phyloP scores from a whole-genome alignment of 331 rosid genomes.

The Malus hybrid region DNA sequence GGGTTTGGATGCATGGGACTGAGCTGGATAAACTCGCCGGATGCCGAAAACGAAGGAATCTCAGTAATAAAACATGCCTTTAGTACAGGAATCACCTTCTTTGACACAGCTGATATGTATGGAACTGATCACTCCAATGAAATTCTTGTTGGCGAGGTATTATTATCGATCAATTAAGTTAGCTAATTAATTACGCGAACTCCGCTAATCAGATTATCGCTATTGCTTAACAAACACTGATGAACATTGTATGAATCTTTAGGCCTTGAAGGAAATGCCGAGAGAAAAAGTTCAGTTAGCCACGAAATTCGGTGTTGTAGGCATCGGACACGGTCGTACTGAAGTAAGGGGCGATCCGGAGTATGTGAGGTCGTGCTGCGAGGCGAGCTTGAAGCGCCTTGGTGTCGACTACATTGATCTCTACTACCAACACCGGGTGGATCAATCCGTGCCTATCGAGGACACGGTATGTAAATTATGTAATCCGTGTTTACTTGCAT shows the following conservation, averaged over 20 bases:
- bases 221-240: neutral
- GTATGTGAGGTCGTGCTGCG: constrained; percentile 64
- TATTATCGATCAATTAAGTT: neutral
- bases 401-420: constrained; percentile 70
- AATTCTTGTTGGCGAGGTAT: constrained; percentile 7
- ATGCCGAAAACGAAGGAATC: constrained; percentile 44
- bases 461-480: constrained; percentile 42
- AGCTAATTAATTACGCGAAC: neutral
- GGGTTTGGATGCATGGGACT: constrained; percentile 31
- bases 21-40: constrained; percentile 37
- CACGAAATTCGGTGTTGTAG: constrained; percentile 54
- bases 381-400: constrained; percentile 66
- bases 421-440: constrained; percentile 67
- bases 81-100: constrained; percentile 50
- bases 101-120: constrained; percentile 53
- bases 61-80: constrained; percentile 39
- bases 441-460: constrained; percentile 65
- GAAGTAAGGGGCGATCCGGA: constrained; percentile 45
- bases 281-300: constrained; percentile 61
- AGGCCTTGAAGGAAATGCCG: constrained; percentile 57
- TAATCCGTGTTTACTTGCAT: neutral
- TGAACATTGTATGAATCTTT: neutral
- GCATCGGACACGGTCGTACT: neutral
- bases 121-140: constrained; percentile 33
- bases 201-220: neutral